Conservation (phyloP, 495 filamentous ascomycete species). For the Peziza echinospora region DNA sequence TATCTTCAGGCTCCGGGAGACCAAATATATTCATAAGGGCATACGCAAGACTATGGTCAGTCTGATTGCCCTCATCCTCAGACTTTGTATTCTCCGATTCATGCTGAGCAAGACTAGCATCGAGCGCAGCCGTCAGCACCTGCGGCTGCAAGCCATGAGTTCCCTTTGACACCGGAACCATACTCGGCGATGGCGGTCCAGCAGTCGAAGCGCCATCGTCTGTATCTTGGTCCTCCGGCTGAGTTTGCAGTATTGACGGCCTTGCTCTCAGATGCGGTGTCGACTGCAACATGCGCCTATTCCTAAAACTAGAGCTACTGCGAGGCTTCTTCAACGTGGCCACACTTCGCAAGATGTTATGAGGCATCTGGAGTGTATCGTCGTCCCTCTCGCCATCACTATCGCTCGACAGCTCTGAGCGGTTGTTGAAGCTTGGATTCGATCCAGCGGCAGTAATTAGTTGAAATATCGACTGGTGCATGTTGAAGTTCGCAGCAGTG, state of each 20-base stretch:
- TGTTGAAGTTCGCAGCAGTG: conserved; percentile 24
- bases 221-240: conserved; percentile 4
- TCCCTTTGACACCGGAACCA: conserved; percentile 32
- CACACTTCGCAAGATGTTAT: not conserved
- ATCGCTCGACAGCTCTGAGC: conserved; percentile 37
- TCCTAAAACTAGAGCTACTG: not conserved
- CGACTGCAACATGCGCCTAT: conserved; percentile 15
- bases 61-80: conserved; percentile 21
- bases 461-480: conserved; percentile 91
- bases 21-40: conserved; percentile 74
- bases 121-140: conserved; percentile 25
- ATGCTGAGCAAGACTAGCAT: conserved; percentile 28
- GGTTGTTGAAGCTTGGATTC: conserved; percentile 51
- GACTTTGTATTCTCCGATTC: conserved; percentile 24
- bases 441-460: conserved; percentile 82
- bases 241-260: not conserved
- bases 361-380: conserved; percentile 4
- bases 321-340: not conserved
- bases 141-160: conserved; percentile 66
- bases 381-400: conserved; percentile 44
- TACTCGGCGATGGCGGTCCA: conserved; percentile 35
- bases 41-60: conserved; percentile 30
- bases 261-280: conserved; percentile 7
- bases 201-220: conserved; percentile 20
- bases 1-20: conserved; percentile 62